phyloP scores from a whole-genome alignment of 176 grass and related monocot species.

The Neostapfia colusana region DNA sequence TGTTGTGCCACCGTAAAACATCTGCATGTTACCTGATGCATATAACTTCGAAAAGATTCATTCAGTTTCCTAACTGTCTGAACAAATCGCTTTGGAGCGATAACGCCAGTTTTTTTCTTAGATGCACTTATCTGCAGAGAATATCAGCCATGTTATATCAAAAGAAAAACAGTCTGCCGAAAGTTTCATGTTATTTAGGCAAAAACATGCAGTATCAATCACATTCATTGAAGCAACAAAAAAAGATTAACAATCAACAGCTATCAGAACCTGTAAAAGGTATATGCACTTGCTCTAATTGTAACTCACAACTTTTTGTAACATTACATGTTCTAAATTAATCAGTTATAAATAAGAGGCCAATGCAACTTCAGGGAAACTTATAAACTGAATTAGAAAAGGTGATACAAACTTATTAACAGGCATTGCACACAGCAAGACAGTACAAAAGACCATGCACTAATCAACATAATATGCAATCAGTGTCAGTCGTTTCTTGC shows the following conservation, averaged over 20 bases:
- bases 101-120: slow-evolving; percentile 93
- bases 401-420: slow-evolving; percentile 6
- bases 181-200: slow-evolving; percentile 8
- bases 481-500: background rate
- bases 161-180: background rate
- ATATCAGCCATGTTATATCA: slow-evolving; percentile 13
- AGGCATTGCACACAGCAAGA: background rate
- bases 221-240: background rate
- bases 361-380: background rate
- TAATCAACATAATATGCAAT: too few species aligned
- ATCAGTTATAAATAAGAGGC: background rate
- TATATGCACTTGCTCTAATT: background rate
- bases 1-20: slow-evolving; percentile 11
- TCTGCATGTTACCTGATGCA: slow-evolving; percentile 80
- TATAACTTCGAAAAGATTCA: slow-evolving; percentile 76
- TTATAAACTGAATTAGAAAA: background rate
- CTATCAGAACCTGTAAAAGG: background rate
- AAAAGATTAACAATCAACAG: background rate
- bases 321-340: too few species aligned
- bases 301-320: too few species aligned
- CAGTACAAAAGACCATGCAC: too few species aligned
- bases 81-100: slow-evolving; percentile 89
- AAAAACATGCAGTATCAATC: slow-evolving; percentile 7
- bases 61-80: slow-evolving; percentile 90
- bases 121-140: slow-evolving; percentile 69